A percentile compares a stretch with the other conserved stretches of the same genome.
Evolutionary conservation across 345 rosid species (phyloP).

Genomic region (Ailanthus altissimus): DNA sequence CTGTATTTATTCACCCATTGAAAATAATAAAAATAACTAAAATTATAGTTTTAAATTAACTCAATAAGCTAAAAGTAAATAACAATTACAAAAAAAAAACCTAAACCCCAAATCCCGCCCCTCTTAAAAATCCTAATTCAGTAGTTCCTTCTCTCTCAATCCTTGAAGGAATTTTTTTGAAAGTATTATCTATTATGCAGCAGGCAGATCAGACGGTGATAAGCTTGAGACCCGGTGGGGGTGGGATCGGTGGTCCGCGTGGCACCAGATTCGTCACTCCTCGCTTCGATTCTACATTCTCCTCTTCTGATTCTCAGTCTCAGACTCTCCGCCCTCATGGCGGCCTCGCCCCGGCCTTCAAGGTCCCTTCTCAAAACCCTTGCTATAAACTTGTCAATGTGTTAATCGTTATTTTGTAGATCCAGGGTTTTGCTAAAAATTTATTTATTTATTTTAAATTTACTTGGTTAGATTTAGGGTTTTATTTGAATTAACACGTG

Average conservation of each 20-base stretch:
- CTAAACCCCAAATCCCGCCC: neutral
- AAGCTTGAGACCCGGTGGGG: conserved; percentile 41
- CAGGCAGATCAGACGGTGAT: conserved; percentile 38
- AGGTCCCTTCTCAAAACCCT: conserved; percentile 14
- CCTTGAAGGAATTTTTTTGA: neutral
- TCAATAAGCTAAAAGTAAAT: neutral
- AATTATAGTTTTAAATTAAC: neutral
- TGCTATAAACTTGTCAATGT: neutral
- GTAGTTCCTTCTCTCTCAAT: neutral
- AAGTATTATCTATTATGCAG: conserved; percentile 14
- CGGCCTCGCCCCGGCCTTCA: conserved; percentile 12
- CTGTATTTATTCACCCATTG: neutral
- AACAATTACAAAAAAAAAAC: neutral
- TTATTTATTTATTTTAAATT: neutral
- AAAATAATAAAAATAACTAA: no score
- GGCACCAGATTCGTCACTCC: conserved; percentile 25
- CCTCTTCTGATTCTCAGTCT: conserved; percentile 10
- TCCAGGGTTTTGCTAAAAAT: neutral
- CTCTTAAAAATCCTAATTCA: neutral
- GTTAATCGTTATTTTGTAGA: neutral
- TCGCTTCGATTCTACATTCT: conserved; percentile 24
- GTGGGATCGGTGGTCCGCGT: conserved; percentile 22
- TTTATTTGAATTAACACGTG: neutral
- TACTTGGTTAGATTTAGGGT: neutral
- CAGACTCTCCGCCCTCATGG: conserved; percentile 14